Base-by-base conservation (phyloP, 352 stramenopile species). In the Globisporangium spiculum region DNA sequence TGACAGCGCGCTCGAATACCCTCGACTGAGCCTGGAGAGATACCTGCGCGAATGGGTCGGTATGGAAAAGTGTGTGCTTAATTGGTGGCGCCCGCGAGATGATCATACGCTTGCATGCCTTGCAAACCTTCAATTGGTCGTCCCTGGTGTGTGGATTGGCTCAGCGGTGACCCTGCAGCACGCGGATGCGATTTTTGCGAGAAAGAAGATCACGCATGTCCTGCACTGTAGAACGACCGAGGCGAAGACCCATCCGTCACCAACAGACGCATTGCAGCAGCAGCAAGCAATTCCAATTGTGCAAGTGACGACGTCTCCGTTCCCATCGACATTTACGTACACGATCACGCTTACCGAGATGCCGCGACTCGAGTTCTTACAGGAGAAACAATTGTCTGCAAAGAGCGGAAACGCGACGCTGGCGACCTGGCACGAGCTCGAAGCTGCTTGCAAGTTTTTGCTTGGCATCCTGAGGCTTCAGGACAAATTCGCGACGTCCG, bases 111-210 rank as follows among this genome's bases (percentile, higher is more conserved):
- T 73, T 4, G 75, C 67, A 1, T 46, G 75, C 5, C 27, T 63
- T n/a, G 68, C 72, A 41, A 69, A 81, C 41, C 63, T 85, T 27
- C 71, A 80, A 24, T 56, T 85, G 22, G 73, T 83, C 2, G 52
- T 78, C 24, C 75, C 75, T 0, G 59, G 68, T 0, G 44, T 81
- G 1, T 85, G 71, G 73, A 75, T 83, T 54, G 73, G 77, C 0
- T 84, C 77, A 0, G 63, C 53, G 1, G 55, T 67, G 24, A 79
- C 75, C 14, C 32, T 81, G 32, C 26, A 60, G 30, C 55, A 73
- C 53, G 30, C 63, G 0, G 46, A 69, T 24, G 63, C 69, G 36
- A 46, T 70, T 18, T 30, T 30, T 30, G 36, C 50, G 18, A 9
- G 30, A 2, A 70, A 66, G 32, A 63, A 63, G 24, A 75, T 75